Conservation (phyloP, 2,329 filamentous ascomycete genomes). For the Scorias spongiosa region DNA sequence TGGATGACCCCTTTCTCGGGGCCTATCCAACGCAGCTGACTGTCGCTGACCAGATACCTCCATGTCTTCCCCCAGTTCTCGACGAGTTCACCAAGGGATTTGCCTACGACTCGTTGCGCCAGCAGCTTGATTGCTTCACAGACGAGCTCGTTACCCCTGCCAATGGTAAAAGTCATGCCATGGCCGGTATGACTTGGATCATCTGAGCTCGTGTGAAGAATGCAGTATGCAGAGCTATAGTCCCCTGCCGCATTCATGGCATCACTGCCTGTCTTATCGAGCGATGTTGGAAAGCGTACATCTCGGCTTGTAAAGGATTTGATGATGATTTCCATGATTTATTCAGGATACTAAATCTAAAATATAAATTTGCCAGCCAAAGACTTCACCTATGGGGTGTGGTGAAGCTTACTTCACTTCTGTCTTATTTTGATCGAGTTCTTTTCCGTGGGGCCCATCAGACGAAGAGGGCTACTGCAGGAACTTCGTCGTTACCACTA, state of each 20-base stretch:
- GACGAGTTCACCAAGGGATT: conserved; percentile 62
- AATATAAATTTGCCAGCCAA: too few species aligned
- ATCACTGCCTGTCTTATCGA: conserved; percentile 92
- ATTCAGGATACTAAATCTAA: neutral
- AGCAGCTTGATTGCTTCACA: conserved; percentile 71
- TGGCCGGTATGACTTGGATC: conserved; percentile 43
- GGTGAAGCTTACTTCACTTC: too few species aligned
- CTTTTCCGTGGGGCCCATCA: too few species aligned
- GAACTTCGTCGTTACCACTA: too few species aligned
- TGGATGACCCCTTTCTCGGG: conserved; percentile 92
- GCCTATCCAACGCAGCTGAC: conserved; percentile 83
- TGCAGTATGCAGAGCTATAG: conserved; percentile 90
- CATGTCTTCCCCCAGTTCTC: conserved; percentile 76
- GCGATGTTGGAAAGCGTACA: conserved; percentile 53
- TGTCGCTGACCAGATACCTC: conserved; percentile 83
- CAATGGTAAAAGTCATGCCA: conserved; percentile 78
- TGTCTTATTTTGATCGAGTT: too few species aligned
- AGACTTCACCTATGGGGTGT: too few species aligned
- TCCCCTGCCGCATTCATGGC: conserved; percentile 92
- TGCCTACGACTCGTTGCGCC: conserved; percentile 58
- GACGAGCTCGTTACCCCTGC: conserved; percentile 83
- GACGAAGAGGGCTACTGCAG: too few species aligned
- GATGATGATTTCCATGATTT: conserved; percentile 29
- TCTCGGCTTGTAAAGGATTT: conserved; percentile 31
- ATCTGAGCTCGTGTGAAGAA: conserved; percentile 63